phyloP scores from a whole-genome alignment of 106 monocot genomes.

The Apostasia ramifera region DNA sequence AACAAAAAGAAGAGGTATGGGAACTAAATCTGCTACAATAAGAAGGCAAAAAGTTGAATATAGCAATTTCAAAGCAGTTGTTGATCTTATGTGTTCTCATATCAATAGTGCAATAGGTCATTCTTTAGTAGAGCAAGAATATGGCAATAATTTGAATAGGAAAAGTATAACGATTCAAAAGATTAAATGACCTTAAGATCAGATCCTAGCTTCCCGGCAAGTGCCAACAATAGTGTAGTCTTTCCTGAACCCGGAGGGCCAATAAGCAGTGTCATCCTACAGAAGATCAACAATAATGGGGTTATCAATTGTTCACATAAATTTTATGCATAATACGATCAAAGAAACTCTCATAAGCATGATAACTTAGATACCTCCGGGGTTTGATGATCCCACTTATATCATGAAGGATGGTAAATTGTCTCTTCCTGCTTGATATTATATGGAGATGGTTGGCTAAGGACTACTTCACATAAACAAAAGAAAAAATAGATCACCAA shows the following conservation, averaged over 20 bases:
- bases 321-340: not conserved
- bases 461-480: constrained; percentile 10
- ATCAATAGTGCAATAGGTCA: no score
- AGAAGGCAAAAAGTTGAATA: no score
- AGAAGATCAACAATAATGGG: not conserved
- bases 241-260: constrained; percentile 68
- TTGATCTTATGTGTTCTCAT: no score
- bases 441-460: constrained; percentile 31
- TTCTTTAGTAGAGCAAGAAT: no score
- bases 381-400: constrained; percentile 59
- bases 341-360: not conserved
- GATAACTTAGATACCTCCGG: constrained; percentile 21
- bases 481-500: not conserved
- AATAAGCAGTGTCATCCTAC: constrained; percentile 63
- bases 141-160: no score
- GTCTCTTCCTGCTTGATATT: constrained; percentile 39
- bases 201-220: constrained; percentile 53
- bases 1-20: no score
- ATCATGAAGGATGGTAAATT: constrained; percentile 31
- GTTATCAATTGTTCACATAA: not conserved
- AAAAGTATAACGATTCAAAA: no score
- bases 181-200: constrained; percentile 27
- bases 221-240: constrained; percentile 47
- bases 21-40: no score
- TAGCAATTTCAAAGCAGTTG: no score